These are phyloP conservation scores for Annulohypoxylon maeteangense DNA, from an alignment of 495 filamentous ascomycete genomes.

Conservation along the genomic window DNA sequence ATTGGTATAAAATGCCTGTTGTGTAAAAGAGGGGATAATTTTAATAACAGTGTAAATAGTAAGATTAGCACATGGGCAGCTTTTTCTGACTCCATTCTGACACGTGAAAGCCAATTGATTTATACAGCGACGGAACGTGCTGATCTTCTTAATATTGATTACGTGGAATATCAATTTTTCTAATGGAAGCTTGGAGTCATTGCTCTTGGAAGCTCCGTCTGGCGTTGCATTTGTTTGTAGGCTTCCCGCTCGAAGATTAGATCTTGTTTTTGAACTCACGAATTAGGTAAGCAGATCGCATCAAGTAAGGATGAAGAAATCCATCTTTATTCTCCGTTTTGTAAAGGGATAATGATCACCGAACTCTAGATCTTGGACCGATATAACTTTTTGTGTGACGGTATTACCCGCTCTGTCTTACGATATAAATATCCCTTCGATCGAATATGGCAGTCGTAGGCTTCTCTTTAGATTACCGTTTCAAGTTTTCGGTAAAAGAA, in stretches of 20 bases:
- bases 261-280: neutral
- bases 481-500: neutral
- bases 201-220: neutral
- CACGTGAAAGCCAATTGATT: conserved; percentile 7
- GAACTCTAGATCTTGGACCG: neutral
- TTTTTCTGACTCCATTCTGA: too few species aligned
- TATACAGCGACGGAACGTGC: neutral
- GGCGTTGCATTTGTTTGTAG: neutral
- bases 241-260: neutral
- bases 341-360: neutral
- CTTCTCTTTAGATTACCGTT: neutral
- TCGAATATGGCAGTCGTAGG: neutral
- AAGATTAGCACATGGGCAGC: too few species aligned
- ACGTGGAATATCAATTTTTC: neutral
- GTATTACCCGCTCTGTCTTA: neutral
- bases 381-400: neutral
- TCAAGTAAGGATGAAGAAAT: neutral
- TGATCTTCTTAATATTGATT: neutral
- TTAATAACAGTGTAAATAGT: too few species aligned
- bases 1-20: too few species aligned
- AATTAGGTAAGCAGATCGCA: neutral
- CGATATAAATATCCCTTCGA: neutral
- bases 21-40: too few species aligned
- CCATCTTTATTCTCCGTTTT: neutral
- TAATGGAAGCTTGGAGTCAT: too few species aligned